Conservation (phyloP, 2,329 filamentous ascomycete species). For the Apiospora aurea region DNA sequence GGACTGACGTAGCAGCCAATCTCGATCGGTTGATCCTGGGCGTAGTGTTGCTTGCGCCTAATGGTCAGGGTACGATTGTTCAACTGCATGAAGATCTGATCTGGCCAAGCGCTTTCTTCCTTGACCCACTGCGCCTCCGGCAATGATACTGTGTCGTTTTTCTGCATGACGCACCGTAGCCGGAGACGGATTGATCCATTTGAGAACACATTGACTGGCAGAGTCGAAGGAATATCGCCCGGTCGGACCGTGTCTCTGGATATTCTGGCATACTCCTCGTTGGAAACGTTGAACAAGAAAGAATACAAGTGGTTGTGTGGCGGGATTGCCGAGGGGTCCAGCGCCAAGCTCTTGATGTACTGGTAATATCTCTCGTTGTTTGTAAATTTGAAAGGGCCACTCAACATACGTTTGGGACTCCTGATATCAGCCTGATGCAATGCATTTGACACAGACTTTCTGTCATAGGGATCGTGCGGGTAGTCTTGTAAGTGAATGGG, state of each 20-base stretch:
- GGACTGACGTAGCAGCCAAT: constrained; percentile 65
- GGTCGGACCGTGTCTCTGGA: constrained; percentile 38
- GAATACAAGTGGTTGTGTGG: constrained; percentile 48
- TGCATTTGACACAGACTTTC: constrained; percentile 49
- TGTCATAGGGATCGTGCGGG: constrained; percentile 50
- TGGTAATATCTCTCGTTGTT: constrained; percentile 60
- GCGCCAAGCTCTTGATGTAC: constrained; percentile 58
- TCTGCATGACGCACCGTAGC: constrained; percentile 66
- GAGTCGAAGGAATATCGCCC: constrained; percentile 31
- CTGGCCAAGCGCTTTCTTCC: constrained; percentile 74
- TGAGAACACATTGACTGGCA: constrained; percentile 49
- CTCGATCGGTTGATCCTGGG: constrained; percentile 78
- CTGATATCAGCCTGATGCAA: constrained; percentile 56
- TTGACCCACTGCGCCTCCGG: constrained; percentile 66
- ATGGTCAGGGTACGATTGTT: constrained; percentile 66
- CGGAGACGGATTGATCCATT: constrained; percentile 69
- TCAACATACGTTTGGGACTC: constrained; percentile 51
- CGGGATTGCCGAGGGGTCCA: constrained; percentile 51
- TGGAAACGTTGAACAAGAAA: constrained; percentile 55
- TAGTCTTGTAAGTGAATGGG: constrained; percentile 42
- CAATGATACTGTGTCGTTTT: constrained; percentile 37
- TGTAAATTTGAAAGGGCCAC: constrained; percentile 37
- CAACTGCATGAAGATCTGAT: constrained; percentile 70
- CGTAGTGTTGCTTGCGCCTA: constrained; percentile 74
- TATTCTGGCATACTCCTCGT: constrained; percentile 45